Percentiles rank a stretch among this genome's conserved stretches.
Evolutionary conservation across 306 rosid species (phyloP).

Genomic region (Cicer pinnatifidum): DNA sequence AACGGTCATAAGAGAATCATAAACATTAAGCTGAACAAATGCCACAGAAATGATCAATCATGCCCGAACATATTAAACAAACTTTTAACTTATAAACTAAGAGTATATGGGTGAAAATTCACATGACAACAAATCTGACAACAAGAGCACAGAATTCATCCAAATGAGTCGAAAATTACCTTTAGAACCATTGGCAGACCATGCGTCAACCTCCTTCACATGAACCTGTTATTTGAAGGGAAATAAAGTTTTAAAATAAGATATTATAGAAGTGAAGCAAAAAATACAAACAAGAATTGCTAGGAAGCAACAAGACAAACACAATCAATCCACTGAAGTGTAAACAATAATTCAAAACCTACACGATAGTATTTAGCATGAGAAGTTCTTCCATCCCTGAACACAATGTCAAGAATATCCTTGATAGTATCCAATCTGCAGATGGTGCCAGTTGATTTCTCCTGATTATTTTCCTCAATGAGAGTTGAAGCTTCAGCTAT

Average conservation of each 20-base stretch:
- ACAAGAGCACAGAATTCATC: slow-evolving; percentile 1
- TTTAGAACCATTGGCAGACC: slow-evolving; percentile 64
- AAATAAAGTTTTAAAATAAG: slow-evolving; percentile 45
- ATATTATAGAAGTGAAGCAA: slow-evolving; percentile 31
- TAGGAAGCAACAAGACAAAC: slow-evolving; percentile 34
- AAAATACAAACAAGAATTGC: slow-evolving; percentile 35
- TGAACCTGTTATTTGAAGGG: slow-evolving; percentile 66
- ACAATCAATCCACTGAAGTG: slow-evolving; percentile 38
- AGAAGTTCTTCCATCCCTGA: slow-evolving; percentile 61
- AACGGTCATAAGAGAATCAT: too few relatives aligned
- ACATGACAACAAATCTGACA: slow-evolving; percentile 27
- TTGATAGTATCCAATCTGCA: slow-evolving; percentile 75
- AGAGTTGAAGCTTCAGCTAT: slow-evolving; percentile 69
- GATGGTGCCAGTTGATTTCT: slow-evolving; percentile 56
- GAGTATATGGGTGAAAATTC: slow-evolving; percentile 15
- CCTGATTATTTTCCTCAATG: slow-evolving; percentile 81
- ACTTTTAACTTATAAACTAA: not conserved
- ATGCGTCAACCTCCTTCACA: slow-evolving; percentile 73
- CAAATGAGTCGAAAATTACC: slow-evolving; percentile 56
- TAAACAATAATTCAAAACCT: slow-evolving; percentile 47
- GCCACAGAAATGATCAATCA: slow-evolving; percentile 26
- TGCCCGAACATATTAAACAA: slow-evolving; percentile 10
- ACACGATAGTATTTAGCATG: slow-evolving; percentile 84
- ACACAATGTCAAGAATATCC: slow-evolving; percentile 67
- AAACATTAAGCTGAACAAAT: slow-evolving; percentile 31